Base-by-base conservation (phyloP, 768 basidiomycete species). In the Macrolepiota albuminosa region DNA sequence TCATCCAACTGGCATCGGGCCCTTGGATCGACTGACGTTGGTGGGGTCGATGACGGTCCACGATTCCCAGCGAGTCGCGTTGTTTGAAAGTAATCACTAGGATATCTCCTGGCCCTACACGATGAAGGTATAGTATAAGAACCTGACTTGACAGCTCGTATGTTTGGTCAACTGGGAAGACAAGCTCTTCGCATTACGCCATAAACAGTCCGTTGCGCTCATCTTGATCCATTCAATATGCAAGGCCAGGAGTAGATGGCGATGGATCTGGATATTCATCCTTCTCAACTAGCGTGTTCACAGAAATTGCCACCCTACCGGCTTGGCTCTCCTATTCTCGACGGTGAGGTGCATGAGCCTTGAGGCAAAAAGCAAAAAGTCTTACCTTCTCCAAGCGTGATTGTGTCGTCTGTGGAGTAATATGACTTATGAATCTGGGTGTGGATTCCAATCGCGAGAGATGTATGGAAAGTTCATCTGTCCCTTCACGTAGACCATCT, bases 391-490 rank as follows among this genome's bases (percentile, higher is more conserved):
- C 61, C 33, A 16, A 14, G 47, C 24, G 33, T n/a, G 48, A 33
- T 21, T 59, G 52, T 13, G 54, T 29, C 34, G 56, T 29, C 11
- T 33, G 48, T 6, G 49, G 29, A 43, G 16, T 45, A 11, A 11
- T 13, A 21, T n/a, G 42, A 39, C 26, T 58, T 36, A 16, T 48
- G 51, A 39, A 57, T 24, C 54, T 36, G 52, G 36, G 37, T 49
- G 61, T 53, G 10, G 64, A 58, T 6, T 49, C 58, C 4, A 78
- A 65, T 21, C 73, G 71, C 3, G 76, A 78, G 34, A 83, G 73
- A 53, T 77, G 76, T 47, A 83, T 76, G 6, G 81, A 79, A 16
- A 78, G 66, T 16, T 73, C 73, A 1, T 73, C 71, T 6, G 69
- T 57, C 47, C 64, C 69, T 40, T 71, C 71, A 9, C 78, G 76